Base-by-base conservation (phyloP, 108 stramenopile genomes). In the Pelagomonas calceolata region DNA sequence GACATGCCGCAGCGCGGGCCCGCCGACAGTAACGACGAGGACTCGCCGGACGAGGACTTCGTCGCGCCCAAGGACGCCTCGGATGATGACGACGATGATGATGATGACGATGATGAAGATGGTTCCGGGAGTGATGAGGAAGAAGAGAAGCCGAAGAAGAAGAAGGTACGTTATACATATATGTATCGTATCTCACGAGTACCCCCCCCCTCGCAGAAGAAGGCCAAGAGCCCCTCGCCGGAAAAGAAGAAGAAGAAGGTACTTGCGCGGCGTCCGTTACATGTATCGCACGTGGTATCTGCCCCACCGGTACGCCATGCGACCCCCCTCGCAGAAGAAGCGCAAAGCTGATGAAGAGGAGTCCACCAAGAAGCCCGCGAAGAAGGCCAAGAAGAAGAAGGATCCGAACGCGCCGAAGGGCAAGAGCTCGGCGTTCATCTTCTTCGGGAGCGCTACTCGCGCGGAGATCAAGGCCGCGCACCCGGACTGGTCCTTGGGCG, bases 21-120 rank as follows among this genome's bases (percentile, higher is more conserved):
- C 16, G 79, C 43, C 9, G 89, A 89, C 71, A 72, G 77, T 63
- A 86, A 87, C 43, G 86, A 86, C 66, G 88, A 88, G 60, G 84
- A 85, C 68, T 81, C 82, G 16, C 82, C 81, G 36, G 89, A 85
- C 71, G 82, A 83, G 65, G 85, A 85, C 76, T 81, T 75, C 66
- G 82, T 77, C 44, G 77, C 73, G 9, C 79, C 82, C 73, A 79
- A 84, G 36, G 84, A 74, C 51, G 78, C 79, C 21, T 77, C 69
- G 32, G n/a, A 18, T 34, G 37, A 45, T 0, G 30, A 39, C 4
- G 17, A 30, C n/a, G 36, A 46, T 0, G 82, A 87, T 39, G 84
- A 79, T 45, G 86, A 87, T 68, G 86, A 85, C 26, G 68, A 68
- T 18, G 68, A 43, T 31, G 68, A 26, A 64, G 87, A 82, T 46